Percentiles rank a stretch among this genome's conserved stretches.
Evolutionary conservation across 345 rosid species (phyloP).

Genomic region (Carallia brachiata): DNA sequence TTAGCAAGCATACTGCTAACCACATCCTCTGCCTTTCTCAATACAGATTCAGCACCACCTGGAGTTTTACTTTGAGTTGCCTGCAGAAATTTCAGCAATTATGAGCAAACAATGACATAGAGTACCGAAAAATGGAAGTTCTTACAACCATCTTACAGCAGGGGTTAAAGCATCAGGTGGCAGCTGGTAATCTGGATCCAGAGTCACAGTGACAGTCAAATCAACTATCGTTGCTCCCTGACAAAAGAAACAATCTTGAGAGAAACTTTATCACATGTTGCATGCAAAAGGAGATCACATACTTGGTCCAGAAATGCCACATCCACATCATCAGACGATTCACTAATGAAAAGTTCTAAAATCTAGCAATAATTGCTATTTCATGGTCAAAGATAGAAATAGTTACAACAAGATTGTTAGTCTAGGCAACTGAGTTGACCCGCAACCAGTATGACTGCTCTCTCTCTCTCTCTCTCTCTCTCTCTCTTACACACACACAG

Average conservation of each 20-base stretch:
- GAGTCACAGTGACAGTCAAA: constrained; percentile 59
- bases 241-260: background rate
- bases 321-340: no score
- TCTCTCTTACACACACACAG: no score
- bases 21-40: constrained; percentile 85
- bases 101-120: constrained; percentile 8
- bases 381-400: no score
- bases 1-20: constrained; percentile 90
- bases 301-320: no score
- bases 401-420: no score
- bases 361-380: no score
- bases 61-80: constrained; percentile 46
- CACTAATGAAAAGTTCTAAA: no score
- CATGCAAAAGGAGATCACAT: background rate
- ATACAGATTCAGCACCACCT: constrained; percentile 58
- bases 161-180: constrained; percentile 71
- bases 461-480: no score
- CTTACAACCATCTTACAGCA: constrained; percentile 41
- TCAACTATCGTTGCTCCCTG: constrained; percentile 97
- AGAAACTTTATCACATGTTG: background rate
- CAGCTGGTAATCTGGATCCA: constrained; percentile 72
- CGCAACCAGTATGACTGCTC: no score
- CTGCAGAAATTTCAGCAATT: constrained; percentile 33
- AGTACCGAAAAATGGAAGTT: background rate
- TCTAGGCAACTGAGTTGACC: no score